Base-by-base conservation (phyloP, 2,329 filamentous ascomycete genomes). In the Colletotrichum neosansevieriae region DNA sequence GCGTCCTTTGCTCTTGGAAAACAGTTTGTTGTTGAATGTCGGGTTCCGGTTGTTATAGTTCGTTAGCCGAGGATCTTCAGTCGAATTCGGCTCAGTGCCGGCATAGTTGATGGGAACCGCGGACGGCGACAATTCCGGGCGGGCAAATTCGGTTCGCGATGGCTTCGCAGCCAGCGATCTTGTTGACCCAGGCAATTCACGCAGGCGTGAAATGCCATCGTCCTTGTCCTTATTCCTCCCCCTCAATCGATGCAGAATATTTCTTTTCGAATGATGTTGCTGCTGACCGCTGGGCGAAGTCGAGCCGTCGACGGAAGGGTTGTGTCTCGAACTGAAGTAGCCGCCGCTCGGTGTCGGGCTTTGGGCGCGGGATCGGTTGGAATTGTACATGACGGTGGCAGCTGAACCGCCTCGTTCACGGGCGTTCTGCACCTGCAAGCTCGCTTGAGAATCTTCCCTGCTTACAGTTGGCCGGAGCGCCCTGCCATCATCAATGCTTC, bases 331-430 rank as follows among this genome's bases (percentile, higher is more conserved):
- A 79, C 87, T 79, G 82, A 76, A 75, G 58, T 79, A 80, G 73
- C 87, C 87, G 47, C 87, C 84, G 78, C 93, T 96, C 7, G 94
- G 92, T 0, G 93, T 93, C 29, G 94, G 94, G 78, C 94, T 97
- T 69, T 92, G 88, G 12, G 93, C 90, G 72, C 94, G 90, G 21
- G 85, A 84, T 70, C 80, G 80, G 21, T 69, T 69, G 54, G 82
- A 77, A 72, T 76, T 72, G 82, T 86, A 76, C 84, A 85, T 75
- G 66, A 71, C 74, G 56, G 75, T 81, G 47, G 77, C 75, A 34
- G 75, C 75, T 34, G 83, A 83, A 58, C 79, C 80, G 38, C 79
- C 83, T 63, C 85, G 85, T 69, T 90, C 89, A 76, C 86, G 89
- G 75, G 80, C 79, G 32, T 80, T 75, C 38, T 75, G 75, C 29